These are phyloP conservation scores for Tirmania nivea DNA, from an alignment of 495 filamentous ascomycete genomes.

Conservation along the genomic window DNA sequence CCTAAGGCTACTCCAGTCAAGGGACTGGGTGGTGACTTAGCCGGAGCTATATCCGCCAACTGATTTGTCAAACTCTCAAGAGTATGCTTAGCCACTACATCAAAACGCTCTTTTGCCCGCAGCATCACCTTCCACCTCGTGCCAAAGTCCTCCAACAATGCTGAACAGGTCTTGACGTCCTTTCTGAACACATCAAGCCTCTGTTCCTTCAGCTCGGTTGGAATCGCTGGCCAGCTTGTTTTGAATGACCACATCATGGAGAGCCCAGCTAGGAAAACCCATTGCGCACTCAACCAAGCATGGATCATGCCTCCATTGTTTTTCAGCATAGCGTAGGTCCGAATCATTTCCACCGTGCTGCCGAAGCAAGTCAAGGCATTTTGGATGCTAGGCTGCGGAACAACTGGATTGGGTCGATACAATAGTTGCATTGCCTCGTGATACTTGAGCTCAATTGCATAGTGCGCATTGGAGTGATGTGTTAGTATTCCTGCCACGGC, in stretches of 20 bases:
- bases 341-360: constrained; percentile 12
- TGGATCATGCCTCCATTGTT: constrained; percentile 7
- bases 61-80: not conserved
- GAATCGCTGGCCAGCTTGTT: constrained; percentile 1
- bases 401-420: constrained; percentile 12
- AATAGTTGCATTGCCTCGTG: constrained; percentile 17
- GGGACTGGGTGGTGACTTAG: too few relatives aligned
- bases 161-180: constrained; percentile 4
- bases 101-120: not conserved
- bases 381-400: constrained; percentile 4
- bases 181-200: constrained; percentile 6
- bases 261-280: constrained; percentile 9
- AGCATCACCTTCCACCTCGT: not conserved
- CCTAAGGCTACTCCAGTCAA: too few relatives aligned
- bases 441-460: constrained; percentile 14
- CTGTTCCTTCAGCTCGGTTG: constrained; percentile 6
- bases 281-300: constrained; percentile 12
- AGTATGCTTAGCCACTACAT: not conserved
- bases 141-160: not conserved
- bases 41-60: too few relatives aligned
- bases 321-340: constrained; percentile 14
- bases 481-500: not conserved
- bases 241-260: constrained; percentile 7
- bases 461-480: not conserved
- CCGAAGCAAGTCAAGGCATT: constrained; percentile 9